phyloP scores from a whole-genome alignment of 441 rosid species.

The Erodium texanum region DNA sequence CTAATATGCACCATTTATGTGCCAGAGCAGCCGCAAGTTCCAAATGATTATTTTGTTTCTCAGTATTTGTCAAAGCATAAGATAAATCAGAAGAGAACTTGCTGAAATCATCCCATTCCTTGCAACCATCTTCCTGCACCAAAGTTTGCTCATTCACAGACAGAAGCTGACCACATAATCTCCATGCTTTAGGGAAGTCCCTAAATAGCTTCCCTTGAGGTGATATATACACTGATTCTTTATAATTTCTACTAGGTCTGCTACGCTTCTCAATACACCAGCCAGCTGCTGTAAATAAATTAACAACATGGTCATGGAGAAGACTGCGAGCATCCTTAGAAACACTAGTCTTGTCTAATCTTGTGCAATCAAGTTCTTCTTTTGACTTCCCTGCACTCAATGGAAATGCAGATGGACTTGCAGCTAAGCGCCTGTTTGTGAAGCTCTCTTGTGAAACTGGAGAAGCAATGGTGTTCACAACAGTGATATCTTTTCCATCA shows the following conservation, averaged over 20 bases:
- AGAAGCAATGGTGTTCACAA: conserved; percentile 50
- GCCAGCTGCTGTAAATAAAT: conserved; percentile 47
- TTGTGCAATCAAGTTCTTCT: no score
- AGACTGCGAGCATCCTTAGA: conserved; percentile 61
- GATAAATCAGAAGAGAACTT: conserved; percentile 65
- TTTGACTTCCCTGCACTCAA: conserved; percentile 22
- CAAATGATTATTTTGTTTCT: conserved; percentile 42
- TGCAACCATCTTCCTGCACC: conserved; percentile 32
- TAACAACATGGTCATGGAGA: conserved; percentile 46
- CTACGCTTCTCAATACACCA: conserved; percentile 58
- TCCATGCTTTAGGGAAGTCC: conserved; percentile 80
- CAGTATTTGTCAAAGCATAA: conserved; percentile 38
- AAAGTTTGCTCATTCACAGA: conserved; percentile 30
- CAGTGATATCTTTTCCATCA: conserved; percentile 28
- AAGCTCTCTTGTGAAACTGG: conserved; percentile 81
- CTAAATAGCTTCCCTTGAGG: conserved; percentile 54
- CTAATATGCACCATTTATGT: conserved; percentile 60
- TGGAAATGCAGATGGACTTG: conserved; percentile 34
- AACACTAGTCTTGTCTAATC: conserved; percentile 24
- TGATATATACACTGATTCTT: conserved; percentile 51
- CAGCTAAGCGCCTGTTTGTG: conserved; percentile 35
- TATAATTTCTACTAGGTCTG: conserved; percentile 48
- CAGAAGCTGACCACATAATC: conserved; percentile 47
- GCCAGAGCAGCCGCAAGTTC: conserved; percentile 37
- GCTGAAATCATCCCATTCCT: conserved; percentile 62